phyloP scores from a whole-genome alignment of 2,329 filamentous ascomycete species.

The Xylaria sp. region DNA sequence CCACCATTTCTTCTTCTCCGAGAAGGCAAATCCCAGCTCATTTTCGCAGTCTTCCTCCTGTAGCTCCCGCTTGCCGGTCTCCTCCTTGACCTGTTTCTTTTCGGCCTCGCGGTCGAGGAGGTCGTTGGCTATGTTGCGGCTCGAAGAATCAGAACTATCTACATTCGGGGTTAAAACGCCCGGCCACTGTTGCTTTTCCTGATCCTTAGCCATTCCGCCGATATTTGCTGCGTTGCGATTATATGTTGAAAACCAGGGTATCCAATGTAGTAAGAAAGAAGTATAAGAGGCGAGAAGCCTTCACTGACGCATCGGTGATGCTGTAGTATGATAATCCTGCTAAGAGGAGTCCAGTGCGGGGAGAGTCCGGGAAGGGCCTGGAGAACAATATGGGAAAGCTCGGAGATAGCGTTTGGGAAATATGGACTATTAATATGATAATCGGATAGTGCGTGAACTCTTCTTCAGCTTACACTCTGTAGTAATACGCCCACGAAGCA shows the following conservation, averaged over 20 bases:
- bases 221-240: not conserved
- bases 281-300: not conserved
- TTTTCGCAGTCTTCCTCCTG: conserved; percentile 62
- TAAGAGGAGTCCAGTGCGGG: not conserved
- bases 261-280: not conserved
- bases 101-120: not conserved
- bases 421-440: conserved; percentile 8
- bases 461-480: conserved; percentile 1
- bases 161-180: not conserved
- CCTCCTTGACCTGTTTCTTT: conserved; percentile 11
- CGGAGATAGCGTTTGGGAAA: not conserved
- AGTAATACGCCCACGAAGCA: not conserved
- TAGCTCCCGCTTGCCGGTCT: conserved; percentile 39
- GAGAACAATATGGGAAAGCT: conserved; percentile 8
- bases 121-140: conserved; percentile 16
- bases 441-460: not conserved
- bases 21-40: conserved; percentile 67
- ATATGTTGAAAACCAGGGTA: not conserved
- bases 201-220: conserved; percentile 3
- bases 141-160: conserved; percentile 5
- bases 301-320: conserved; percentile 7
- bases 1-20: conserved; percentile 70
- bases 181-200: conserved; percentile 12
- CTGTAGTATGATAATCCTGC: conserved; percentile 2
- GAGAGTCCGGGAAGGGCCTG: not conserved